Evolutionary conservation across 768 basidiomycete genomes (phyloP).

Genomic region (Exidia glandulosa): DNA sequence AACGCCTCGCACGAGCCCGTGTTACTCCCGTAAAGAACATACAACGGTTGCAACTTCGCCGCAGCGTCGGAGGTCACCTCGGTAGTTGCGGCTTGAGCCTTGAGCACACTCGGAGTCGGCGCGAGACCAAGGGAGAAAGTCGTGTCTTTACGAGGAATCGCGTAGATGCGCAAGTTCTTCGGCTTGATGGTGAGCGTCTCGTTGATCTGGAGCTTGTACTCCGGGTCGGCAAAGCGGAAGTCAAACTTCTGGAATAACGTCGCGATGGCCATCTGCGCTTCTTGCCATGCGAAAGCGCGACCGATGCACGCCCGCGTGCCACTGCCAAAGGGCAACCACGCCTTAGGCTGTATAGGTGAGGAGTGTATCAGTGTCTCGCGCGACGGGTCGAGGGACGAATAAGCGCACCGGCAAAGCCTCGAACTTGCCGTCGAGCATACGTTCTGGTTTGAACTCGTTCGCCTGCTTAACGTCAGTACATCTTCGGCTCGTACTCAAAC

Average conservation of each 20-base stretch:
- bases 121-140: not conserved
- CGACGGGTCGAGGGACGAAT: too few relatives aligned
- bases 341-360: constrained; percentile 22
- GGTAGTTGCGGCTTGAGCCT: too few relatives aligned
- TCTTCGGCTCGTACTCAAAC: not conserved
- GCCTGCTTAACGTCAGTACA: constrained; percentile 12
- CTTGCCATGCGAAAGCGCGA: constrained; percentile 38
- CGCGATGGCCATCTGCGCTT: constrained; percentile 31
- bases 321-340: constrained; percentile 30
- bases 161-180: constrained; percentile 28
- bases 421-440: constrained; percentile 39
- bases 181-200: constrained; percentile 39
- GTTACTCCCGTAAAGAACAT: constrained; percentile 35
- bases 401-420: constrained; percentile 33
- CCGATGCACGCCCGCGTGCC: constrained; percentile 22
- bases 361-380: not conserved
- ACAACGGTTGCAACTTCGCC: constrained; percentile 15
- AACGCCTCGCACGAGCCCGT: constrained; percentile 39
- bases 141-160: constrained; percentile 20
- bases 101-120: not conserved
- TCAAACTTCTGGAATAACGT: constrained; percentile 37
- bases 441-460: constrained; percentile 34
- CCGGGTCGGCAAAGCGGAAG: constrained; percentile 29
- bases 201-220: constrained; percentile 34
- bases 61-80: too few relatives aligned